A percentile compares a stretch with the other conserved stretches of the same genome.
These are phyloP conservation scores for Globisporangium canariense DNA, from an alignment of 352 stramenopile genomes.

Conservation along the genomic window DNA sequence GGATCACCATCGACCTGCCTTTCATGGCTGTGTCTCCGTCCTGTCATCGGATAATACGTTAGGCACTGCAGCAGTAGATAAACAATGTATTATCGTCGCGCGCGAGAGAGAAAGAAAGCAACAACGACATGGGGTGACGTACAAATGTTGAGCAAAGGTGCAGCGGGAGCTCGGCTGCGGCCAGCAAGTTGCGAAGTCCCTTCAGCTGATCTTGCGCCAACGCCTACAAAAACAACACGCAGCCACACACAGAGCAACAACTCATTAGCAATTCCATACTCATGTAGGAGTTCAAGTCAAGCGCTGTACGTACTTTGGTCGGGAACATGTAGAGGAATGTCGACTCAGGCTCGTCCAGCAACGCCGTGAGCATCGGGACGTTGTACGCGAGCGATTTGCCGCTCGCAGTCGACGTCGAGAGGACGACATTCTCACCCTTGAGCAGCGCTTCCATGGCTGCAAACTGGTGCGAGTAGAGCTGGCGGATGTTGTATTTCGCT, in stretches of 20 bases:
- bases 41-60: conserved; percentile 23
- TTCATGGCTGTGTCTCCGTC: conserved; percentile 95
- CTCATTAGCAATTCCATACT: background rate
- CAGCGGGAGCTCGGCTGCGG: conserved; percentile 39
- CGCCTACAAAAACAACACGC: conserved; percentile 34
- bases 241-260: background rate
- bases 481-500: conserved; percentile 39
- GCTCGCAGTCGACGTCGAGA: conserved; percentile 95
- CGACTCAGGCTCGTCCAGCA: conserved; percentile 46
- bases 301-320: conserved; percentile 82
- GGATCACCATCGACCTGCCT: conserved; percentile 80
- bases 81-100: background rate
- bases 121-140: conserved; percentile 5
- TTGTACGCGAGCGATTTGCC: conserved; percentile 98
- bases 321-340: conserved; percentile 96
- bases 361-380: conserved; percentile 88
- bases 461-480: conserved; percentile 92
- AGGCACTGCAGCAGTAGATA: background rate
- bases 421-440: conserved; percentile 87
- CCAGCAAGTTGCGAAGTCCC: conserved; percentile 76
- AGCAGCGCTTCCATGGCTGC: conserved; percentile 86
- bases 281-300: background rate
- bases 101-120: background rate
- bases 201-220: conserved; percentile 97
- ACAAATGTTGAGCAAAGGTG: conserved; percentile 70